phyloP scores from a whole-genome alignment of 495 filamentous ascomycete species.

The Rhypophila decipiens region DNA sequence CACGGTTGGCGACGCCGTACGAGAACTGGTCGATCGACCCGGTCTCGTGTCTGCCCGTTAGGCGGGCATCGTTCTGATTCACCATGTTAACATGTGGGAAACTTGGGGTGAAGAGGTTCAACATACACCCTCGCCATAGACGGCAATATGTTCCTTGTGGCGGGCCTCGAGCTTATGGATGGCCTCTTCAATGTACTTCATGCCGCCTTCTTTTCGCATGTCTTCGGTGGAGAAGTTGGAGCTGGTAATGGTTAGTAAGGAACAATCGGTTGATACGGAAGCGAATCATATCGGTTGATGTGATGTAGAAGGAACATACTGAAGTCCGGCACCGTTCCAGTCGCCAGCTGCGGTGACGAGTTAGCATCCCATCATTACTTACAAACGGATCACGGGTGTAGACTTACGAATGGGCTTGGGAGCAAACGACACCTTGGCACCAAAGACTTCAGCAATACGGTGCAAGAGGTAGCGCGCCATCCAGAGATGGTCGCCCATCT shows the following conservation, averaged over 20 bases:
- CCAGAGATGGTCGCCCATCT: constrained; percentile 97
- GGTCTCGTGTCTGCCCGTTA: constrained; percentile 95
- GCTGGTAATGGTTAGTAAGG: too few relatives aligned
- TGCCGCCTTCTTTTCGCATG: constrained; percentile 87
- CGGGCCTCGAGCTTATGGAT: constrained; percentile 65
- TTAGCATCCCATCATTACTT: too few relatives aligned
- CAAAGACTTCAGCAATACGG: constrained; percentile 95
- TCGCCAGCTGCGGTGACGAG: too few relatives aligned
- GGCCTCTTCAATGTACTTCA: constrained; percentile 81
- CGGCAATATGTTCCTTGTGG: constrained; percentile 90
- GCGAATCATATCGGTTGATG: too few relatives aligned
- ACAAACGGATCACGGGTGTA: too few relatives aligned
- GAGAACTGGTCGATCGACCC: constrained; percentile 85
- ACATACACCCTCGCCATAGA: constrained; percentile 95
- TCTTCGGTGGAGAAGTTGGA: constrained; percentile 81
- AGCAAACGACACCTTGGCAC: constrained; percentile 90
- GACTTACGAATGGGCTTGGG: constrained; percentile 99
- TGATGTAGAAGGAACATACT: too few relatives aligned
- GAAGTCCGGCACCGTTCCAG: constrained; percentile 99
- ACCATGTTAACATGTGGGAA: too few relatives aligned
- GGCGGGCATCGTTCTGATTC: constrained; percentile 81
- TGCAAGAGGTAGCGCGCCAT: constrained; percentile 91
- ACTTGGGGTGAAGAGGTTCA: too few relatives aligned
- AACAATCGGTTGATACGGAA: too few relatives aligned
- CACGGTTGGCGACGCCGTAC: constrained; percentile 94